These are phyloP conservation scores for Eucommia ulmoides DNA, from an alignment of 257 asterid species.

Conservation along the genomic window DNA sequence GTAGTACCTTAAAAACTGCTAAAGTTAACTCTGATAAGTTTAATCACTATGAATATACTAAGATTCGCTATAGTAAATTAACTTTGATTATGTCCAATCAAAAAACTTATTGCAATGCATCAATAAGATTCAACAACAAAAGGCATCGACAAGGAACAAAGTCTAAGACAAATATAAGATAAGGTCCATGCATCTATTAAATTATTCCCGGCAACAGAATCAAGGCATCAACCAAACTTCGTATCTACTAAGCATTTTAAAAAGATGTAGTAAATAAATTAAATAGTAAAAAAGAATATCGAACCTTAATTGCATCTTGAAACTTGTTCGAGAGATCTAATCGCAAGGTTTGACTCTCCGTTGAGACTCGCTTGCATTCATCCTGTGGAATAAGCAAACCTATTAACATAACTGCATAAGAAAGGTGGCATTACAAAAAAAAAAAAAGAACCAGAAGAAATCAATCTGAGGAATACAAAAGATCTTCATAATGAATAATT, in stretches of 20 bases:
- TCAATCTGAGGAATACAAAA: too few relatives aligned
- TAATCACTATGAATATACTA: too few relatives aligned
- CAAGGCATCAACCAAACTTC: background rate
- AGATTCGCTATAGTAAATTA: background rate
- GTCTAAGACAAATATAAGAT: too few relatives aligned
- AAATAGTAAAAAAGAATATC: constrained; percentile 6
- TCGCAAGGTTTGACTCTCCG: constrained; percentile 89
- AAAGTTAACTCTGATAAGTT: too few relatives aligned
- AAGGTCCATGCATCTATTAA: too few relatives aligned
- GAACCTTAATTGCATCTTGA: constrained; percentile 93
- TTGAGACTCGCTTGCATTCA: constrained; percentile 83
- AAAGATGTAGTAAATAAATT: background rate
- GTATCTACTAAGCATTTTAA: background rate
- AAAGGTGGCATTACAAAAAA: too few relatives aligned
- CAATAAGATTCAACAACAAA: background rate
- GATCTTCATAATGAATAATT: too few relatives aligned
- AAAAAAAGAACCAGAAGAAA: too few relatives aligned
- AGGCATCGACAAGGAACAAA: background rate
- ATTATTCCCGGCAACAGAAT: background rate
- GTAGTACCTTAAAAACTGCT: too few relatives aligned
- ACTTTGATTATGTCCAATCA: background rate
- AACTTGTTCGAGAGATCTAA: constrained; percentile 81
- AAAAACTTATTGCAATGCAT: background rate
- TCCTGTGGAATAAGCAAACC: constrained; percentile 37
- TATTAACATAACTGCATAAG: background rate